Evolutionary conservation across 2,329 filamentous ascomycete genomes (phyloP).

Genomic region (Sphaerulina musiva): DNA sequence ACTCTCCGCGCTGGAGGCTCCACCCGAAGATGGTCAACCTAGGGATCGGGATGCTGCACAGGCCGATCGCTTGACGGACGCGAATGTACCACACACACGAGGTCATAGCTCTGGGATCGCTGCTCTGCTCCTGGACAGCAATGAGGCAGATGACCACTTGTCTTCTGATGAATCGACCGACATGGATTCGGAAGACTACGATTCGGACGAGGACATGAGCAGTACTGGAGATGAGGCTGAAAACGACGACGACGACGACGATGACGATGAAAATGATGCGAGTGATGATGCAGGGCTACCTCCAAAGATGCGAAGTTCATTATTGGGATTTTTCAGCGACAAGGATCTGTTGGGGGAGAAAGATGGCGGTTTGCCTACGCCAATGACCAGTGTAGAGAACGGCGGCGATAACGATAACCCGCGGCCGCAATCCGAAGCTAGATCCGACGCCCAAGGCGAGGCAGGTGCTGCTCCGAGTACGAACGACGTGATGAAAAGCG

Average conservation of each 20-base stretch:
- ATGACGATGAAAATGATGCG: slow-evolving; percentile 24
- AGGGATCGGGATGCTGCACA: background rate
- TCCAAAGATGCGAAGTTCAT: slow-evolving; percentile 12
- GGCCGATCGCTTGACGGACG: background rate
- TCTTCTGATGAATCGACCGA: slow-evolving; percentile 35
- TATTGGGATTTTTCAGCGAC: slow-evolving; percentile 27
- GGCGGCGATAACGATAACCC: slow-evolving; percentile 21
- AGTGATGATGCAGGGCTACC: slow-evolving; percentile 23
- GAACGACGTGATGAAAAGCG: background rate
- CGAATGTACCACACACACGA: background rate
- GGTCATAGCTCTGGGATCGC: background rate
- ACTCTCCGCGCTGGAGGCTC: too few relatives aligned
- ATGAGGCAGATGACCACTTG: slow-evolving; percentile 36
- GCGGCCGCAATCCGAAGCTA: slow-evolving; percentile 18
- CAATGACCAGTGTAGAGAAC: slow-evolving; percentile 30
- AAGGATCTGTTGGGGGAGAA: slow-evolving; percentile 24
- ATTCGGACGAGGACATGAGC: slow-evolving; percentile 35
- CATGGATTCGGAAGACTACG: slow-evolving; percentile 33
- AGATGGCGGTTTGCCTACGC: slow-evolving; percentile 30
- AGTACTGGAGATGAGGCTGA: slow-evolving; percentile 33
- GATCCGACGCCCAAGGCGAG: slow-evolving; percentile 16
- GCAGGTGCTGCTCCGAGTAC: slow-evolving; percentile 10
- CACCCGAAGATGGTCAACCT: background rate
- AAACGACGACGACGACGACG: slow-evolving; percentile 26
- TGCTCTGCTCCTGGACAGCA: slow-evolving; percentile 29